These are phyloP conservation scores for Groenewaldozyma auringiensis DNA, from an alignment of 1,139 yeast genomes.

Conservation along the genomic window DNA sequence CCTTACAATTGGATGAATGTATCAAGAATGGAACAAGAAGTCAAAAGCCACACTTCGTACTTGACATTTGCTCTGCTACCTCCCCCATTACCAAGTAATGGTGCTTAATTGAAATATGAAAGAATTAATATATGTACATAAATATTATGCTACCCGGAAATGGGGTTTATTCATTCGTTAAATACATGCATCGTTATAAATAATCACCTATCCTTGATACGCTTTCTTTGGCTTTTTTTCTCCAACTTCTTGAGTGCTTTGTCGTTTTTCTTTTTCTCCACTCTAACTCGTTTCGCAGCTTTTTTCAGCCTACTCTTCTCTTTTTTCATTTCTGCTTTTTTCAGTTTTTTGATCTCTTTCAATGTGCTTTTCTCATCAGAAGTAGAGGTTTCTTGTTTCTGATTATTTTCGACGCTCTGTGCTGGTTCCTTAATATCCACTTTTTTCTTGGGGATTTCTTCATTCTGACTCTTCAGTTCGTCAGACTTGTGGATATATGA, in stretches of 20 bases:
- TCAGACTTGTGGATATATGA: not conserved
- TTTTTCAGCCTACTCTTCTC: constrained; percentile 5
- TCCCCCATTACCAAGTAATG: too few relatives aligned
- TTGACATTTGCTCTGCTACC: constrained; percentile 69
- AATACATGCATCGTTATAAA: too few relatives aligned
- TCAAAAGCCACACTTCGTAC: constrained; percentile 91
- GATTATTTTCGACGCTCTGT: too few relatives aligned
- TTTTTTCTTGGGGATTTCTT: constrained; percentile 9
- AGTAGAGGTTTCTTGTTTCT: too few relatives aligned
- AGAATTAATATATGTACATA: too few relatives aligned
- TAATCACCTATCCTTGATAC: not conserved
- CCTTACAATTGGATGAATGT: constrained; percentile 75
- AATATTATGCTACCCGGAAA: too few relatives aligned
- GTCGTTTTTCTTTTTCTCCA: constrained; percentile 5
- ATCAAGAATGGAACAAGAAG: constrained; percentile 71
- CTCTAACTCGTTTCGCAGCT: constrained; percentile 6
- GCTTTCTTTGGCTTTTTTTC: constrained; percentile 6
- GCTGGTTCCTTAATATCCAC: too few relatives aligned
- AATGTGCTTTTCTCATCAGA: too few relatives aligned
- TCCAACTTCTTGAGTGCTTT: constrained; percentile 9
- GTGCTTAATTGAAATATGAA: too few relatives aligned
- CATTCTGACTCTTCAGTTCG: not conserved
- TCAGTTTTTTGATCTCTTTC: constrained; percentile 4
- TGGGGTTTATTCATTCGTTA: too few relatives aligned
- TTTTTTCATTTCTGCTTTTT: constrained; percentile 5